Percentiles rank a stretch among this genome's conserved stretches.
phyloP scores from a whole-genome alignment of 306 rosid genomes.

The Quercus cerris region DNA sequence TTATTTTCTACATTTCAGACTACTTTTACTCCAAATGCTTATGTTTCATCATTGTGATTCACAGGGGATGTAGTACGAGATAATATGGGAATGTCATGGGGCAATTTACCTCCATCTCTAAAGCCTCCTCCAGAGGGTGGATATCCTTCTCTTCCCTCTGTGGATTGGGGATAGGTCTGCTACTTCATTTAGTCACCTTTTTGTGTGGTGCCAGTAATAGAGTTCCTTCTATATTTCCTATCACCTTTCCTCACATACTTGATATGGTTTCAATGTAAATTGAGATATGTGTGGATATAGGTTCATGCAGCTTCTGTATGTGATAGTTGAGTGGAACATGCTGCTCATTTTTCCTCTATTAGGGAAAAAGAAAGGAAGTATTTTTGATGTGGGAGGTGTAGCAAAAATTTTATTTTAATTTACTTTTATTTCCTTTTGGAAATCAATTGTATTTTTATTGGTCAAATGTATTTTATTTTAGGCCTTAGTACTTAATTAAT shows the following conservation, averaged over 20 bases:
- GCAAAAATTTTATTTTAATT: too few relatives aligned
- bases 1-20: background rate
- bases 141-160: constrained; percentile 45
- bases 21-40: background rate
- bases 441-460: too few relatives aligned
- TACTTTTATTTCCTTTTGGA: too few relatives aligned
- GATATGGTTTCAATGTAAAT: background rate
- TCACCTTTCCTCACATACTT: background rate
- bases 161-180: constrained; percentile 60
- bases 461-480: too few relatives aligned
- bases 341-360: background rate
- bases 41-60: constrained; percentile 5
- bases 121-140: constrained; percentile 73
- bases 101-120: constrained; percentile 73
- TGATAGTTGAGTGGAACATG: background rate
- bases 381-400: too few relatives aligned
- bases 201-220: background rate
- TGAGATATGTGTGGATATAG: background rate
- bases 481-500: too few relatives aligned
- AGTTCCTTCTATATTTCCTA: background rate
- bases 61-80: constrained; percentile 48
- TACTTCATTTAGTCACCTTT: background rate
- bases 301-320: background rate
- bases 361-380: background rate
- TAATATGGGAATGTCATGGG: constrained; percentile 48